A percentile compares a stretch with the other conserved stretches of the same genome.
These are phyloP conservation scores for Exophiala lecanii-corni DNA, from an alignment of 2,329 filamentous ascomycete genomes.

Conservation along the genomic window DNA sequence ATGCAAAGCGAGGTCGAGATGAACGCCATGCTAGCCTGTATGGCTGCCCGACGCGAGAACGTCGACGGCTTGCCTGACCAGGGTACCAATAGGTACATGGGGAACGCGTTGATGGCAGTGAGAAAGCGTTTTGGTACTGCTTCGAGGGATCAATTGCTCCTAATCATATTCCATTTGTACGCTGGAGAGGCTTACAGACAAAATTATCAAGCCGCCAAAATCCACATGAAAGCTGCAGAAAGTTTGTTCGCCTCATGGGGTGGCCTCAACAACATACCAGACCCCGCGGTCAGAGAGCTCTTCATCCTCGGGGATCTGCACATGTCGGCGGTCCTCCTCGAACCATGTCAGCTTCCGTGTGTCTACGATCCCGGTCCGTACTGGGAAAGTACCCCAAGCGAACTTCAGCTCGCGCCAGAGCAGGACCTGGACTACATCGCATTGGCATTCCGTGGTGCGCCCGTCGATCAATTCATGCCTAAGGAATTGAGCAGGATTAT, in stretches of 20 bases:
- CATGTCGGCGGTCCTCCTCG: conserved; percentile 19
- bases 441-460: conserved; percentile 9
- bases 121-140: conserved; percentile 18
- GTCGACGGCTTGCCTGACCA: conserved; percentile 19
- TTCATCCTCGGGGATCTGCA: conserved; percentile 24
- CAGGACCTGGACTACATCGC: conserved; percentile 16
- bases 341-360: conserved; percentile 22
- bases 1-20: conserved; percentile 25
- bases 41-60: conserved; percentile 22
- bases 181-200: conserved; percentile 24
- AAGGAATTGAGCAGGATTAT: conserved; percentile 16
- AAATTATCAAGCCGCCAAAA: conserved; percentile 21
- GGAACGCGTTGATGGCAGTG: conserved; percentile 19
- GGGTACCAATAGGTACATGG: conserved; percentile 22
- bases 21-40: conserved; percentile 24
- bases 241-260: conserved; percentile 20
- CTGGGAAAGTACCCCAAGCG: conserved; percentile 15
- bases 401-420: conserved; percentile 14
- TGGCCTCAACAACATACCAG: conserved; percentile 18
- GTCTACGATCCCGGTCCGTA: conserved; percentile 23
- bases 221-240: conserved; percentile 24
- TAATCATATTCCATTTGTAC: conserved; percentile 24
- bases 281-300: conserved; percentile 17
- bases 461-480: conserved; percentile 9
- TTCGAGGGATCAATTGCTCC: conserved; percentile 19